Conservation (phyloP, 108 stramenopile species). For the Cylindrotheca fusiformis region DNA sequence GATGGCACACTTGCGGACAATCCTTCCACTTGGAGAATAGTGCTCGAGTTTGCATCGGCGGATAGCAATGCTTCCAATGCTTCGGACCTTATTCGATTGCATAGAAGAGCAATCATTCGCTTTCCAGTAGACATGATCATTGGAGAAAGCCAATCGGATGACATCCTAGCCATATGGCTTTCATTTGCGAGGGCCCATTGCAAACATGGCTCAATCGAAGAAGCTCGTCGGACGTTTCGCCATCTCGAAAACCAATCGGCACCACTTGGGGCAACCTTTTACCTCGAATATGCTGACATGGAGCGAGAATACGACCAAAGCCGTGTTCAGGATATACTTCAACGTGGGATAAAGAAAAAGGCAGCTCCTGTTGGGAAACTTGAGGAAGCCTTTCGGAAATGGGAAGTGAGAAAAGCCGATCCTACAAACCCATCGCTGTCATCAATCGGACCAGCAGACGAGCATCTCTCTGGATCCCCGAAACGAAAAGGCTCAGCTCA, state of each 20-base stretch:
- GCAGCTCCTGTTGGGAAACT: slow-evolving; percentile 27
- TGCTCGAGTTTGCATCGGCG: slow-evolving; percentile 26
- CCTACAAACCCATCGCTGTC: not conserved
- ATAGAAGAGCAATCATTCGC: slow-evolving; percentile 65
- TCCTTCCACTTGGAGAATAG: slow-evolving; percentile 37
- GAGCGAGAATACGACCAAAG: slow-evolving; percentile 21
- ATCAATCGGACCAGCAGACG: slow-evolving; percentile 9
- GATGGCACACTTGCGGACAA: slow-evolving; percentile 35
- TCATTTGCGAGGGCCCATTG: slow-evolving; percentile 46
- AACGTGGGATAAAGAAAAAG: slow-evolving; percentile 30
- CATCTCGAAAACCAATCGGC: slow-evolving; percentile 36
- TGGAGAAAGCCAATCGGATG: slow-evolving; percentile 5
- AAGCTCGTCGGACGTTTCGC: slow-evolving; percentile 48
- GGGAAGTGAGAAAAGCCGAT: not conserved
- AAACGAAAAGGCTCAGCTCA: slow-evolving; percentile 1
- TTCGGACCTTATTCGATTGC: slow-evolving; percentile 51
- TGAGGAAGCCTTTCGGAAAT: slow-evolving; percentile 13
- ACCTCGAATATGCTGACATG: slow-evolving; percentile 33
- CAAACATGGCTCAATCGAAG: slow-evolving; percentile 29
- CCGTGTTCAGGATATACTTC: slow-evolving; percentile 19
- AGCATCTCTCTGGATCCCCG: slow-evolving; percentile 11
- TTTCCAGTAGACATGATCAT: slow-evolving; percentile 41
- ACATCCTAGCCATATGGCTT: slow-evolving; percentile 61
- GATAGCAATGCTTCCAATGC: not conserved
- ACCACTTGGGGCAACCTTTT: slow-evolving; percentile 24